These are phyloP conservation scores for Hamigera avellanea DNA, from an alignment of 495 filamentous ascomycete species.

Conservation along the genomic window DNA sequence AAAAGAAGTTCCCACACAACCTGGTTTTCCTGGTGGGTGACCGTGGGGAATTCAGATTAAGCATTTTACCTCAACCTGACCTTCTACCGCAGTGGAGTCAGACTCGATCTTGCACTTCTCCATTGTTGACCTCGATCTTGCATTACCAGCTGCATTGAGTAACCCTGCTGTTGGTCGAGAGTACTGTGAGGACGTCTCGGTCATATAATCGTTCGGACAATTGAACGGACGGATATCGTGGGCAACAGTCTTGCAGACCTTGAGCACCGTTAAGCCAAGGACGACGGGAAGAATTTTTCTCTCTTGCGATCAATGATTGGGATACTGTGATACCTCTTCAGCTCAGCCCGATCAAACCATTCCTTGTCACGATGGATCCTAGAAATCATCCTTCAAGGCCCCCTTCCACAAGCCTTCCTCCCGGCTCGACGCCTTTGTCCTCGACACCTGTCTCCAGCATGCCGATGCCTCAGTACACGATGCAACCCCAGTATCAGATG, in stretches of 20 bases:
- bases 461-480: constrained; percentile 39
- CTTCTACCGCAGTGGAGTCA: constrained; percentile 21
- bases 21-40: constrained; percentile 31
- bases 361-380: constrained; percentile 33
- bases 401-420: constrained; percentile 45
- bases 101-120: constrained; percentile 18
- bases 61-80: constrained; percentile 23
- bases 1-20: constrained; percentile 31
- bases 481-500: constrained; percentile 47
- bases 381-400: constrained; percentile 44
- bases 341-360: constrained; percentile 3
- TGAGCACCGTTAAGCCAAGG: neutral
- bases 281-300: constrained; percentile 7
- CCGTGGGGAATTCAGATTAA: constrained; percentile 37
- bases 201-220: constrained; percentile 5
- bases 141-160: constrained; percentile 8
- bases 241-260: no score
- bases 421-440: constrained; percentile 35
- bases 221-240: no score
- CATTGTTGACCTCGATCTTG: constrained; percentile 18
- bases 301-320: constrained; percentile 32
- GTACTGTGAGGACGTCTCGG: constrained; percentile 5
- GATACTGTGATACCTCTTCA: constrained; percentile 25
- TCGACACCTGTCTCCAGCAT: constrained; percentile 35
- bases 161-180: constrained; percentile 9